A percentile compares a stretch with the other conserved stretches of the same genome.
phyloP scores from a whole-genome alignment of 257 asterid species.

The Penstemon eatonii region DNA sequence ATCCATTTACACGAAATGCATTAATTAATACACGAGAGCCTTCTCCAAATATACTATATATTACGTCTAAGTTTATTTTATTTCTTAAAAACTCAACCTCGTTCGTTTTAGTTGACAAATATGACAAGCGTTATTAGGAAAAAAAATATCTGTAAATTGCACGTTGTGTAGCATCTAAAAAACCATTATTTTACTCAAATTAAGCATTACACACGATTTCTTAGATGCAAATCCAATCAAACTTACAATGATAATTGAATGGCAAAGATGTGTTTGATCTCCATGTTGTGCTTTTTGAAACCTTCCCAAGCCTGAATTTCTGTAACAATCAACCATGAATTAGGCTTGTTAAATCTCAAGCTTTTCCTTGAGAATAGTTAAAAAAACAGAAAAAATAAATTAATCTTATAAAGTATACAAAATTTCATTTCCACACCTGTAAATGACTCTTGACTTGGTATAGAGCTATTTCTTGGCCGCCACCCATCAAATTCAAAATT shows the following conservation, averaged over 20 bases:
- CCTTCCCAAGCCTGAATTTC: constrained; percentile 53
- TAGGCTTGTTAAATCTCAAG: no score
- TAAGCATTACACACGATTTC: no score
- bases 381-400: background rate
- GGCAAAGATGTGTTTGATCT: background rate
- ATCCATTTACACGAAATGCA: no score
- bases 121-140: no score
- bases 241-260: constrained; percentile 19
- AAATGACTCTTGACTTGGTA: constrained; percentile 56
- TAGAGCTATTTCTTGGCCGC: constrained; percentile 36
- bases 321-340: constrained; percentile 23
- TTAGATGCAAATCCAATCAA: constrained; percentile 5
- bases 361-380: background rate
- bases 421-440: constrained; percentile 35
- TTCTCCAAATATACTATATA: no score
- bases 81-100: no score
- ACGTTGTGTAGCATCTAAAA: no score
- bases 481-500: constrained; percentile 34
- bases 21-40: no score
- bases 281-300: constrained; percentile 16
- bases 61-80: no score
- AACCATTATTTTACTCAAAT: no score
- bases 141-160: no score
- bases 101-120: no score
- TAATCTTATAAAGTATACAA: background rate